Evolutionary conservation across 164 flowering plant genomes (phyloP).

Genomic region (Kalanchoe fedtschenkoi): DNA sequence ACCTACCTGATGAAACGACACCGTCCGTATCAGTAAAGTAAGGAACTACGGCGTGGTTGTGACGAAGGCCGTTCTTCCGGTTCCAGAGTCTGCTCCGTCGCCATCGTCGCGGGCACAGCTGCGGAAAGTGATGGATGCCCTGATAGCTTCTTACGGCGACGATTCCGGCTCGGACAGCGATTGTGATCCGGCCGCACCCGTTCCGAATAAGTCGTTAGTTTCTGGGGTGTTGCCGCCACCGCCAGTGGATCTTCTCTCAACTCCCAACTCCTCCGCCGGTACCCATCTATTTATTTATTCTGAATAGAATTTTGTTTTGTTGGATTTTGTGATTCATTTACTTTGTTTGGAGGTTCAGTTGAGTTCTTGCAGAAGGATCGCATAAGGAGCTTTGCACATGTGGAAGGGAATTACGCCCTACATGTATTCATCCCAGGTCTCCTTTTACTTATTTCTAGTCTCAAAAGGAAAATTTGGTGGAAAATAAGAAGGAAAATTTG

Average conservation of each 20-base stretch:
- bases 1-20: no score
- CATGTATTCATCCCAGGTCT: slow-evolving; percentile 88
- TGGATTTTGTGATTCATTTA: slow-evolving; percentile 9
- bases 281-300: neutral
- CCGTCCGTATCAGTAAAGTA: no score
- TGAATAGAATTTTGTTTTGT: no score
- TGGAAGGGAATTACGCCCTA: slow-evolving; percentile 81
- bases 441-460: neutral
- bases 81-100: no score
- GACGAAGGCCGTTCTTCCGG: no score
- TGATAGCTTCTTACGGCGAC: neutral
- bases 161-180: slow-evolving; percentile 4
- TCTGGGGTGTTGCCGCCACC: slow-evolving; percentile 58
- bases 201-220: neutral
- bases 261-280: slow-evolving; percentile 19
- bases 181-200: neutral
- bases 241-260: slow-evolving; percentile 45
- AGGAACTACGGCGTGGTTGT: no score
- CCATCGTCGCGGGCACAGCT: no score
- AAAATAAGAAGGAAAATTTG: no score
- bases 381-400: slow-evolving; percentile 72
- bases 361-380: slow-evolving; percentile 30
- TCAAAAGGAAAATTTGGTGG: neutral
- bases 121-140: neutral
- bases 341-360: slow-evolving; percentile 12